phyloP scores from a whole-genome alignment of 2,329 filamentous ascomycete genomes.

The Talaromyces sp. region DNA sequence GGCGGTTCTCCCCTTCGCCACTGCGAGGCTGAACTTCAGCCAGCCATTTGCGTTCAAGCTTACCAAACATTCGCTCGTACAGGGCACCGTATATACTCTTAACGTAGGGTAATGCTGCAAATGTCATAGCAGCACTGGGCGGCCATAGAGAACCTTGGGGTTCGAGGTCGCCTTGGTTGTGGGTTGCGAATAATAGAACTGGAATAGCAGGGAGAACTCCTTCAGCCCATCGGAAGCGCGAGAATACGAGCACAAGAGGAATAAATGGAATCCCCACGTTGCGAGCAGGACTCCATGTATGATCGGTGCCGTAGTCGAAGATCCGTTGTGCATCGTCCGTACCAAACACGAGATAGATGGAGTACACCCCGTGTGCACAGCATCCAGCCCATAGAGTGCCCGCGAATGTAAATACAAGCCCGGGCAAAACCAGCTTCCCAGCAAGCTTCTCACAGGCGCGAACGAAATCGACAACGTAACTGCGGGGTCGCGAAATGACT shows the following conservation, averaged over 20 bases:
- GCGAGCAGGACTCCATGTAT: constrained; percentile 45
- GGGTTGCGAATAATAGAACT: constrained; percentile 49
- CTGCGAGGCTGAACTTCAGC: constrained; percentile 56
- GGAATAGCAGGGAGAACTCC: constrained; percentile 59
- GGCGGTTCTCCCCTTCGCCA: constrained; percentile 24
- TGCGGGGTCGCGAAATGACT: constrained; percentile 66
- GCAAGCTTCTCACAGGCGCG: constrained; percentile 55
- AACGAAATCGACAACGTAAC: constrained; percentile 64
- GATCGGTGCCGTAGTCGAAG: constrained; percentile 37
- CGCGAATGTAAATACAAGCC: constrained; percentile 50
- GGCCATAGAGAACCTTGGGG: constrained; percentile 59
- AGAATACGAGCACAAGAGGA: constrained; percentile 62
- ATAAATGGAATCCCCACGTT: constrained; percentile 63
- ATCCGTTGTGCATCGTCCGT: constrained; percentile 55
- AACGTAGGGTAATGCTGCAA: constrained; percentile 62
- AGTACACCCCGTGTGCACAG: constrained; percentile 56
- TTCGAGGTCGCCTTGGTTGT: constrained; percentile 35
- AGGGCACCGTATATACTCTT: constrained; percentile 59
- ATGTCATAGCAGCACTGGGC: constrained; percentile 60
- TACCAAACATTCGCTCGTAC: constrained; percentile 56
- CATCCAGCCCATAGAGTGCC: constrained; percentile 48
- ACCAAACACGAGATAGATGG: constrained; percentile 63
- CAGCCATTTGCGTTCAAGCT: constrained; percentile 56
- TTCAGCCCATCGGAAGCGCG: constrained; percentile 60
- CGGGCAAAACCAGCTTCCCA: constrained; percentile 59